A percentile compares a stretch with the other conserved stretches of the same genome.
Evolutionary conservation across 345 rosid genomes (phyloP).

Genomic region (Hypericum perforatum): DNA sequence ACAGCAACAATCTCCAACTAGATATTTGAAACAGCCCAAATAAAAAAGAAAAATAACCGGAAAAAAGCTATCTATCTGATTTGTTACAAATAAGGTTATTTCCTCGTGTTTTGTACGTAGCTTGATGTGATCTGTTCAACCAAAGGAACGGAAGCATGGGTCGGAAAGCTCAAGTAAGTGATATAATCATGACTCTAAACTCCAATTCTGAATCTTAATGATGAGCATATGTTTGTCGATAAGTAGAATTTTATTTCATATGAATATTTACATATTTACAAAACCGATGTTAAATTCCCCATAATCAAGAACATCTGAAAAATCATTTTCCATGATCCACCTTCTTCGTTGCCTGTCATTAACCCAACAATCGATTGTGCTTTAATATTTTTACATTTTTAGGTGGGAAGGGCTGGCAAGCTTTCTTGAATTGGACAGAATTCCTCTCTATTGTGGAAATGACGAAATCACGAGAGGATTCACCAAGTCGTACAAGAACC

Average conservation of each 20-base stretch:
- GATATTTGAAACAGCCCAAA: too few relatives aligned
- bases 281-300: too few relatives aligned
- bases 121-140: slow-evolving; percentile 81
- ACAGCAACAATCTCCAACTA: too few relatives aligned
- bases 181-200: neutral
- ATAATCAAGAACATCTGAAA: too few relatives aligned
- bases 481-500: slow-evolving; percentile 56
- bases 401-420: slow-evolving; percentile 68
- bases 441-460: slow-evolving; percentile 45
- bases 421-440: slow-evolving; percentile 36
- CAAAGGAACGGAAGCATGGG: slow-evolving; percentile 83
- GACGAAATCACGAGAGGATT: slow-evolving; percentile 53
- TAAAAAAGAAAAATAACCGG: too few relatives aligned
- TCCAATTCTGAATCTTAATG: too few relatives aligned
- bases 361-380: neutral
- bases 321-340: neutral
- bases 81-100: too few relatives aligned
- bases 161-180: slow-evolving; percentile 71
- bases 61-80: too few relatives aligned
- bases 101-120: too few relatives aligned
- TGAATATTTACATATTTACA: too few relatives aligned
- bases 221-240: too few relatives aligned
- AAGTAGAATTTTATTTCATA: too few relatives aligned
- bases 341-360: neutral
- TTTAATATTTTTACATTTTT: slow-evolving; percentile 4